Conservation (phyloP, 2,329 filamentous ascomycete species). For the Thermoascus crustaceus region DNA sequence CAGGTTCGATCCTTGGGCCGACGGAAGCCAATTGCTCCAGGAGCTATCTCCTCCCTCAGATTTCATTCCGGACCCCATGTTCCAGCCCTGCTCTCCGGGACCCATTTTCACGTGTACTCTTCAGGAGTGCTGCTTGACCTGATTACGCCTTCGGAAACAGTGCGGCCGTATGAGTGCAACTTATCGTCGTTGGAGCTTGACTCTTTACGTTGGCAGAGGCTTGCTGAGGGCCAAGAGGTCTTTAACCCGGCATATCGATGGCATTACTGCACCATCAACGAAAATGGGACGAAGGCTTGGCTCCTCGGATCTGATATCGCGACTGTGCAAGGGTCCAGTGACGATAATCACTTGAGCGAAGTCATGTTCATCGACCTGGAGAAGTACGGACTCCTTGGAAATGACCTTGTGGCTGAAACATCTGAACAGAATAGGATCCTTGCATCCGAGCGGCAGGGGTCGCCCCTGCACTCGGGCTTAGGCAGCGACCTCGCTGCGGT, state of each 20-base stretch:
- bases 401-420: constrained; percentile 55
- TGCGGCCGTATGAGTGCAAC: constrained; percentile 78
- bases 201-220: constrained; percentile 83
- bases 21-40: constrained; percentile 58
- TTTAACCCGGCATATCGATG: constrained; percentile 89
- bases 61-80: constrained; percentile 82
- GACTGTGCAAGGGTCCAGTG: constrained; percentile 57
- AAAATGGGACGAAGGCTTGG: constrained; percentile 94
- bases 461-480: constrained; percentile 52
- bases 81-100: constrained; percentile 80
- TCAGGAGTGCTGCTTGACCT: constrained; percentile 90
- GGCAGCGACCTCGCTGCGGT: constrained; percentile 78
- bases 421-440: constrained; percentile 40
- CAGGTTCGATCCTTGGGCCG: constrained; percentile 48
- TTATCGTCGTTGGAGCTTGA: constrained; percentile 82
- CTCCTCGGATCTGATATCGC: constrained; percentile 86
- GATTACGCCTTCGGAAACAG: constrained; percentile 82
- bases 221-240: constrained; percentile 88
- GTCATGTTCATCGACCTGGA: constrained; percentile 90
- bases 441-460: constrained; percentile 46
- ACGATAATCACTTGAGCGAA: constrained; percentile 89
- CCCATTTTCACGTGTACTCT: constrained; percentile 91
- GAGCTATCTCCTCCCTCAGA: constrained; percentile 79
- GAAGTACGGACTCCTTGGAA: constrained; percentile 82
- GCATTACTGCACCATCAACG: constrained; percentile 96